Percentiles rank a stretch among this genome's conserved stretches.
Evolutionary conservation across 1,284 basidiomycete species (phyloP).

Genomic region (Trichosporon ovoides): DNA sequence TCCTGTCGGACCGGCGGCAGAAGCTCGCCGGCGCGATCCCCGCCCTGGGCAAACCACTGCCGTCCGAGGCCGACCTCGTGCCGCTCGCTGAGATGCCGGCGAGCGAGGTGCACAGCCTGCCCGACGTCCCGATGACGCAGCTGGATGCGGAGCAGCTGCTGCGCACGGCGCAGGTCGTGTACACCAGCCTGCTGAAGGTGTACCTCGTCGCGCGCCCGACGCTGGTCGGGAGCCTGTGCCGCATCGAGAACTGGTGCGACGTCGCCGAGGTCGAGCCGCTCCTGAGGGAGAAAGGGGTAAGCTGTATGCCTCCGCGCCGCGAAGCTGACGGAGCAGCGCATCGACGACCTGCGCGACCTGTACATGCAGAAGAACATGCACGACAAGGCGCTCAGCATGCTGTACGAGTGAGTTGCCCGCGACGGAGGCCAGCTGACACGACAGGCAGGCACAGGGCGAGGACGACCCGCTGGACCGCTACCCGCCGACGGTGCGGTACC

Average conservation of each 20-base stretch:
- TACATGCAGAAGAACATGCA: slow-evolving; percentile 97
- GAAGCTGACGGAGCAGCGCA: slow-evolving; percentile 61
- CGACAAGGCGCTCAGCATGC: slow-evolving; percentile 71
- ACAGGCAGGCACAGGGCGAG: slow-evolving; percentile 72
- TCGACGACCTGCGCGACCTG: slow-evolving; percentile 79
- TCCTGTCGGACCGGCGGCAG: slow-evolving; percentile 75
- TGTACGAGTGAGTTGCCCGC: slow-evolving; percentile 62
- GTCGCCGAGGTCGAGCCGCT: slow-evolving; percentile 90
- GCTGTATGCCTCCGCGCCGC: slow-evolving; percentile 20
- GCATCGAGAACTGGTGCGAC: slow-evolving; percentile 94
- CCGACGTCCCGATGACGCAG: slow-evolving; percentile 62
- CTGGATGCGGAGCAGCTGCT: slow-evolving; percentile 74
- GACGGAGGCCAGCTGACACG: background rate
- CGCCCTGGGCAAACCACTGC: slow-evolving; percentile 63
- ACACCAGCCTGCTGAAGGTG: slow-evolving; percentile 91
- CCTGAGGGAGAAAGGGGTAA: slow-evolving; percentile 70
- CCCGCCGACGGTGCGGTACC: slow-evolving; percentile 76
- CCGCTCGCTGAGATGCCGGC: slow-evolving; percentile 51
- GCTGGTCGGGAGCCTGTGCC: slow-evolving; percentile 79
- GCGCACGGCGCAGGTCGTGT: slow-evolving; percentile 84
- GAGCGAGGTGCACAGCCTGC: slow-evolving; percentile 63
- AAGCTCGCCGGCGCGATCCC: slow-evolving; percentile 72
- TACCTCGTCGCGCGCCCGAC: slow-evolving; percentile 79
- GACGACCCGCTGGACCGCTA: slow-evolving; percentile 73
- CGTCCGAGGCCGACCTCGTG: slow-evolving; percentile 44